These are phyloP conservation scores for Scutellaria minor DNA, from an alignment of 257 asterid species.

Conservation along the genomic window DNA sequence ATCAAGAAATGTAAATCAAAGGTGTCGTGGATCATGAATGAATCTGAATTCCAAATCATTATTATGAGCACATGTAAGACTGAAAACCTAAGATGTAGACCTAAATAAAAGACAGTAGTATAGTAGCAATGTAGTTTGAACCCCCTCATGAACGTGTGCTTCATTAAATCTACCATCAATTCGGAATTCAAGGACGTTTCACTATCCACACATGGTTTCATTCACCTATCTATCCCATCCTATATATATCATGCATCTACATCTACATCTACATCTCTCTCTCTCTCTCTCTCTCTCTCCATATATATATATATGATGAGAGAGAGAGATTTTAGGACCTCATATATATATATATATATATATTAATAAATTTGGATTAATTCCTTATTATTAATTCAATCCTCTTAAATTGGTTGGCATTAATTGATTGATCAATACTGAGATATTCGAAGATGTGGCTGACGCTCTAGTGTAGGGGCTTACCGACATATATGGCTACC, in stretches of 20 bases:
- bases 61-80: constrained; percentile 20
- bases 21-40: too few relatives aligned
- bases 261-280: too few relatives aligned
- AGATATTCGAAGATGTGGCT: too few relatives aligned
- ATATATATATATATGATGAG: neutral
- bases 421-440: too few relatives aligned
- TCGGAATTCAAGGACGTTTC: constrained; percentile 28
- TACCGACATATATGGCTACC: too few relatives aligned
- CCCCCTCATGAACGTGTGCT: constrained; percentile 50
- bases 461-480: too few relatives aligned
- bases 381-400: too few relatives aligned
- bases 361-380: too few relatives aligned
- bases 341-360: neutral
- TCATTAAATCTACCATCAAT: constrained; percentile 42
- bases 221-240: constrained; percentile 13
- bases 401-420: too few relatives aligned
- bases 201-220: constrained; percentile 37
- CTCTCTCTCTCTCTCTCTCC: too few relatives aligned
- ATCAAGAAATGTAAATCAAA: too few relatives aligned
- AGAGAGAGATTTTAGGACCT: neutral
- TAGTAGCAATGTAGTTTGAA: constrained; percentile 36
- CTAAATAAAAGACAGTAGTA: neutral
- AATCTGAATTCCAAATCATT: neutral
- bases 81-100: constrained; percentile 32
- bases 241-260: neutral